Evolutionary conservation across 805 yeast species (phyloP), one percentile per base, ranked within the genome.

Genomic region (Ogataea sp.): DNA sequence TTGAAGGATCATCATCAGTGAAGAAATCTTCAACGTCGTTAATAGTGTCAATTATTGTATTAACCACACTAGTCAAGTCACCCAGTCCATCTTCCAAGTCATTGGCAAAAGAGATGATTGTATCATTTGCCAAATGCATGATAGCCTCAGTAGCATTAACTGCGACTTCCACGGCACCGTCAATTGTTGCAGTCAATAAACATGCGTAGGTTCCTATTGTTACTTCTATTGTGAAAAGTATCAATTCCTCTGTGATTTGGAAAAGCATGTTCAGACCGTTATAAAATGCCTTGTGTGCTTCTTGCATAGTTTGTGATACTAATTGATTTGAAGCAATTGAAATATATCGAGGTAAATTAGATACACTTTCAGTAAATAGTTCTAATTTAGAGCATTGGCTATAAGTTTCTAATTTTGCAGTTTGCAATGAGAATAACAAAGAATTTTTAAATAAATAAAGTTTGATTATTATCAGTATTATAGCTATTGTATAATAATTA

Each of bases 121-220:
- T 78, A 1, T 61, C 61, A 50, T 89, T 87, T 2, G 87, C 83
- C 17, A 68, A 60, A 4, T 56, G 55, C 7, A 88, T 67, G 1
- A 86, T 64, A 1, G 71, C 53, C 48, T 82, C 84, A 0, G 95
- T 78, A 1, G 86, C 74, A 52, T 84, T 82, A 1, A 84, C 56
- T 0, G 94, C 94, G 24, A 78, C 75, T 47, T 76, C 78, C 1
- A 80, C 81, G 0, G 84, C 71, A 3, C 89, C 85, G 50, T 76
- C 80, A 6, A 89, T 66, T 0, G 88, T 75, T 5, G 93, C 80
- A 0, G 83, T 75, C 13, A 87, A 56, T 13, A 93, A 64, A 58
- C 98, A 93, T 0, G 83, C 80, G 58, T 85, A 86, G 0, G 97
- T 93, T 0, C 97, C 97, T 2, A 88, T 58, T 36, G 83, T 73